These are phyloP conservation scores for Cucurbita pepo DNA, from an alignment of 306 rosid genomes.

Conservation along the genomic window DNA sequence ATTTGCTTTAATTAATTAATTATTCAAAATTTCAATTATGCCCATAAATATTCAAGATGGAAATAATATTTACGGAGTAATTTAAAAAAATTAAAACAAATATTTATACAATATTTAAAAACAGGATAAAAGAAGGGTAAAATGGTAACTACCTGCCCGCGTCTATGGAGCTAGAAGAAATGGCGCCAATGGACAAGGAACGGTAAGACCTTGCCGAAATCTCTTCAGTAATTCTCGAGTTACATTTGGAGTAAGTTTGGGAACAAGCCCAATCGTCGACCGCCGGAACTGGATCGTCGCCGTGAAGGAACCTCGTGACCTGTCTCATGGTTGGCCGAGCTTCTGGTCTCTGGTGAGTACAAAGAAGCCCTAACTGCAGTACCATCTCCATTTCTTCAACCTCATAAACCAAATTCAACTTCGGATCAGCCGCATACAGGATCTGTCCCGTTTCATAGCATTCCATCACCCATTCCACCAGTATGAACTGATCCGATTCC, in stretches of 20 bases:
- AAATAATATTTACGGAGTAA: too few species aligned
- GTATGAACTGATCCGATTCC: conserved; percentile 22
- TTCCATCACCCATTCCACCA: conserved; percentile 48
- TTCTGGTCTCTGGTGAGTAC: conserved; percentile 30
- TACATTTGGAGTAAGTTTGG: background rate
- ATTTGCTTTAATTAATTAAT: too few species aligned
- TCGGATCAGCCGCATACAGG: conserved; percentile 32
- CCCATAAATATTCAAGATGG: too few species aligned
- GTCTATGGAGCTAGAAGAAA: conserved; percentile 18
- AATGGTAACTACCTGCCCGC: conserved; percentile 25
- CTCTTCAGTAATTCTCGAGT: conserved; percentile 12
- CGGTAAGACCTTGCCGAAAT: conserved; percentile 3
- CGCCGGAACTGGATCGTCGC: conserved; percentile 35
- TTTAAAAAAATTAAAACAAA: too few species aligned
- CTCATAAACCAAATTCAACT: conserved; percentile 16
- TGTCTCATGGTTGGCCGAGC: conserved; percentile 51
- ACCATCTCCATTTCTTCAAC: conserved; percentile 42
- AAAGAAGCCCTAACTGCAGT: conserved; percentile 43
- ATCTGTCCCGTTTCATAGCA: conserved; percentile 11
- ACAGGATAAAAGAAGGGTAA: background rate
- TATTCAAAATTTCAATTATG: too few species aligned
- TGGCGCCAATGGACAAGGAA: conserved; percentile 11
- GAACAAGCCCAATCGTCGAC: conserved; percentile 23
- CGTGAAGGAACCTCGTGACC: conserved; percentile 24
- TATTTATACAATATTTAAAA: too few species aligned